Conservation (phyloP, 495 filamentous ascomycete genomes). For the Recurvomyces mirabilis region DNA sequence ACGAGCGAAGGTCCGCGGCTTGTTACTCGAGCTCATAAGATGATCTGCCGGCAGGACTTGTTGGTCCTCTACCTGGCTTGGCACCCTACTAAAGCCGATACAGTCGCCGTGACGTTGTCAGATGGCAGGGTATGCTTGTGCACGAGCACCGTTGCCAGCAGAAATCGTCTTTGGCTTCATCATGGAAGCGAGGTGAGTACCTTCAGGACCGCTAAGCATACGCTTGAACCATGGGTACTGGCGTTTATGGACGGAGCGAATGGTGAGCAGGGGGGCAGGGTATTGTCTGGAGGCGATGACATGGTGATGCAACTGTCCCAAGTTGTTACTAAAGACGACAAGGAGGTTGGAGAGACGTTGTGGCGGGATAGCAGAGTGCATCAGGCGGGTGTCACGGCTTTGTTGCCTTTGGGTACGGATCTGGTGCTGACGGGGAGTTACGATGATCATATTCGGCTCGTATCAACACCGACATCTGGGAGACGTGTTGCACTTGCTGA, state of each 20-base stretch:
- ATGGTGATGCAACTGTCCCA: constrained; percentile 17
- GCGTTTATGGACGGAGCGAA: constrained; percentile 35
- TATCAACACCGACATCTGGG: constrained; percentile 12
- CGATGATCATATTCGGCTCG: constrained; percentile 68
- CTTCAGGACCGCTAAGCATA: constrained; percentile 23
- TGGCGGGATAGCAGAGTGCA: constrained; percentile 46
- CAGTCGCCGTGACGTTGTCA: constrained; percentile 58
- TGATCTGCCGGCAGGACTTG: constrained; percentile 38
- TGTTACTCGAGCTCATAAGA: constrained; percentile 21
- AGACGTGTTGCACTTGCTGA: constrained; percentile 45
- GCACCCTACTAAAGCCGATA: constrained; percentile 41
- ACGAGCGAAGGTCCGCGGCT: constrained; percentile 2
- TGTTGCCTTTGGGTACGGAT: constrained; percentile 51
- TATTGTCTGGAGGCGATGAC: constrained; percentile 66
- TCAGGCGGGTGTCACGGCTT: constrained; percentile 76
- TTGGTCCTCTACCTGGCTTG: constrained; percentile 64
- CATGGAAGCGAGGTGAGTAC: constrained; percentile 1
- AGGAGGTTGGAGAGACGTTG: constrained; percentile 5
- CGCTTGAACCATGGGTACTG: constrained; percentile 58
- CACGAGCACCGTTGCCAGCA: no score
- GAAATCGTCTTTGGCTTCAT: no score
- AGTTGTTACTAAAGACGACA: constrained; percentile 19
- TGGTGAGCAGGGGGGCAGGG: constrained; percentile 15
- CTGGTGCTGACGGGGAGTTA: constrained; percentile 81
- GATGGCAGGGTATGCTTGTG: constrained; percentile 42